Evolutionary conservation across 495 filamentous ascomycete species (phyloP).

Genomic region (Trichoderma gamsii): DNA sequence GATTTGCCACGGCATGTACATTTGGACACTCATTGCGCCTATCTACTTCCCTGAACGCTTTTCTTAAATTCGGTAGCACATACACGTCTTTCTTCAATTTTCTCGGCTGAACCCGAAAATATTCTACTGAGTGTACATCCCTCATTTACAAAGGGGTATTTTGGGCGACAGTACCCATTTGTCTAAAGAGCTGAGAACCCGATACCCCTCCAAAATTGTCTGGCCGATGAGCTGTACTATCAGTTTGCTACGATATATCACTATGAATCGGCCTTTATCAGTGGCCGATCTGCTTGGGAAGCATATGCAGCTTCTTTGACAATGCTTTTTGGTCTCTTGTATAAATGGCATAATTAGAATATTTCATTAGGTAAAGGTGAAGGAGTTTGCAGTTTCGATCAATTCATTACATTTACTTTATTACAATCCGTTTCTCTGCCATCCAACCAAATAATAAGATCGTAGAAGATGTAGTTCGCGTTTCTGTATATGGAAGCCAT

Average conservation of each 20-base stretch:
- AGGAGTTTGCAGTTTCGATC: not conserved
- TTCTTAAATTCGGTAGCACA: conserved; percentile 21
- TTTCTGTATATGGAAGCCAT: not conserved
- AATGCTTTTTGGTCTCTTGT: not conserved
- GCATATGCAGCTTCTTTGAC: not conserved
- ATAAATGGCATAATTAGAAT: not conserved
- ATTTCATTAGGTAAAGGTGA: not conserved
- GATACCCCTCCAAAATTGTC: not conserved
- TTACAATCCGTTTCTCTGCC: not conserved
- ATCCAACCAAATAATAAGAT: not conserved
- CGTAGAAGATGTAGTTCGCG: not conserved
- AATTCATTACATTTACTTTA: not conserved
- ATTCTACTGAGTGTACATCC: not conserved
- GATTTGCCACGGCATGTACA: conserved; percentile 92
- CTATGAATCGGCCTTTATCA: not conserved
- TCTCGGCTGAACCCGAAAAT: not conserved
- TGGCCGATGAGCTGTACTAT: not conserved
- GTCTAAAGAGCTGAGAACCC: not conserved
- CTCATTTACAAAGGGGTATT: too few relatives aligned
- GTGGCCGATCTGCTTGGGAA: too few relatives aligned
- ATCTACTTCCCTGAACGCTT: conserved; percentile 77
- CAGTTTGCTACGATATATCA: not conserved
- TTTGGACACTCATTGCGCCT: conserved; percentile 87
- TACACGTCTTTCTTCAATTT: not conserved
- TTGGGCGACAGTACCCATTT: too few relatives aligned